phyloP scores from a whole-genome alignment of 495 filamentous ascomycete genomes.

The Hyaloscypha variabilis region DNA sequence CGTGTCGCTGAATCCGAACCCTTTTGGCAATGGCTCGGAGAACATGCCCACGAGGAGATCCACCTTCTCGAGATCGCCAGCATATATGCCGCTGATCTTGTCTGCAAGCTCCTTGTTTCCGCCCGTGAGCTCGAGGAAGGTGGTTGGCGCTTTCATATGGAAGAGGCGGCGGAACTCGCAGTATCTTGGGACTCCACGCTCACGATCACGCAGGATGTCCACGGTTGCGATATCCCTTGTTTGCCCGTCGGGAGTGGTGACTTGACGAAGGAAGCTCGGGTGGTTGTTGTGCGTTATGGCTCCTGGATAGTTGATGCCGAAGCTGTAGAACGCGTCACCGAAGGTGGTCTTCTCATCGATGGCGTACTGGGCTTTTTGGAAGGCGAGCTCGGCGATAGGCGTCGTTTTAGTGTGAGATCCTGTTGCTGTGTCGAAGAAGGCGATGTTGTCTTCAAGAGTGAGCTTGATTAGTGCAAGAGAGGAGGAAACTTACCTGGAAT shows the following conservation, averaged over 20 bases:
- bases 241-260: conserved; percentile 37
- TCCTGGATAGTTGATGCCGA: conserved; percentile 49
- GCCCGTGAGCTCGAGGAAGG: conserved; percentile 41
- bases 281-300: conserved; percentile 45
- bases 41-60: conserved; percentile 43
- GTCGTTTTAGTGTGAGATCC: conserved; percentile 38
- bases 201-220: conserved; percentile 48
- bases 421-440: conserved; percentile 38
- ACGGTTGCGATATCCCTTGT: conserved; percentile 42
- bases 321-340: conserved; percentile 46
- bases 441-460: conserved; percentile 36
- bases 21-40: conserved; percentile 41
- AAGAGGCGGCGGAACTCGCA: conserved; percentile 45
- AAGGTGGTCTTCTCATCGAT: conserved; percentile 35
- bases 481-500: conserved; percentile 36
- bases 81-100: conserved; percentile 36
- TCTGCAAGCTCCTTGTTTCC: conserved; percentile 35
- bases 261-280: conserved; percentile 41
- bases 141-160: conserved; percentile 34
- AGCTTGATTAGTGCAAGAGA: neutral
- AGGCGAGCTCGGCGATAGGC: conserved; percentile 34
- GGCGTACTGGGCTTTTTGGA: conserved; percentile 36
- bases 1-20: conserved; percentile 47
- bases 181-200: conserved; percentile 50
- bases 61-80: conserved; percentile 38